phyloP scores from a whole-genome alignment of 2,329 filamentous ascomycete genomes.

The Cercospora zeae-maydis region DNA sequence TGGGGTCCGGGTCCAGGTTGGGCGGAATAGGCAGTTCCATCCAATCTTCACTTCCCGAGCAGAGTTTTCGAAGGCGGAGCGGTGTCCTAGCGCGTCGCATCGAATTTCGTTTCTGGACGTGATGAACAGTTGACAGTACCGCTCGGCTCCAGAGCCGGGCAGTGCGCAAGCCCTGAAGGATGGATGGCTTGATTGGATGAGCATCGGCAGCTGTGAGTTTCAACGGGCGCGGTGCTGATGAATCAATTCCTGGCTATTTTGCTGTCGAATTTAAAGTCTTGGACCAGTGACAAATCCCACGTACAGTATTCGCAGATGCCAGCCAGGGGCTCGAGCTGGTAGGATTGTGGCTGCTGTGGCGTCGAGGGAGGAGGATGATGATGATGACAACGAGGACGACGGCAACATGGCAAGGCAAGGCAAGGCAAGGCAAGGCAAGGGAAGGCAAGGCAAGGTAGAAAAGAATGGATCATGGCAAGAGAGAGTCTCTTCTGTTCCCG shows the following conservation, averaged over 20 bases:
- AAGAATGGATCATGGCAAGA: neutral
- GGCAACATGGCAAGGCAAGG: neutral
- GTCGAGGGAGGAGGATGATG: no score
- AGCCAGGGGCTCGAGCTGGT: neutral
- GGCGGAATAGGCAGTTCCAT: neutral
- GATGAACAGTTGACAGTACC: no score
- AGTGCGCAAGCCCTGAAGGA: neutral
- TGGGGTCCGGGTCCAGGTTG: neutral
- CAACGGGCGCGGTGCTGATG: neutral
- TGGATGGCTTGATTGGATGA: neutral
- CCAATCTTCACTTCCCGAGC: neutral
- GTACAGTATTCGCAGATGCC: neutral
- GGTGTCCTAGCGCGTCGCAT: neutral
- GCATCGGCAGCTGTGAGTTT: neutral
- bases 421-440: no score
- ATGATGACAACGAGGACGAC: no score
- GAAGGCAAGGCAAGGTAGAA: neutral
- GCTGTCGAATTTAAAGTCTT: neutral
- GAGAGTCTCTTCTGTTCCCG: neutral
- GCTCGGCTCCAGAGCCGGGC: no score
- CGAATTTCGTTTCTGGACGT: neutral
- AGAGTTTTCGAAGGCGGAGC: neutral
- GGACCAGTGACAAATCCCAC: conserved; percentile 3
- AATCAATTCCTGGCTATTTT: conserved; percentile 2
- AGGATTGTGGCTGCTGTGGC: neutral